A percentile compares a stretch with the other conserved stretches of the same genome.
These are phyloP conservation scores for Boletus speciosus DNA, from an alignment of 768 basidiomycete genomes.

Conservation along the genomic window DNA sequence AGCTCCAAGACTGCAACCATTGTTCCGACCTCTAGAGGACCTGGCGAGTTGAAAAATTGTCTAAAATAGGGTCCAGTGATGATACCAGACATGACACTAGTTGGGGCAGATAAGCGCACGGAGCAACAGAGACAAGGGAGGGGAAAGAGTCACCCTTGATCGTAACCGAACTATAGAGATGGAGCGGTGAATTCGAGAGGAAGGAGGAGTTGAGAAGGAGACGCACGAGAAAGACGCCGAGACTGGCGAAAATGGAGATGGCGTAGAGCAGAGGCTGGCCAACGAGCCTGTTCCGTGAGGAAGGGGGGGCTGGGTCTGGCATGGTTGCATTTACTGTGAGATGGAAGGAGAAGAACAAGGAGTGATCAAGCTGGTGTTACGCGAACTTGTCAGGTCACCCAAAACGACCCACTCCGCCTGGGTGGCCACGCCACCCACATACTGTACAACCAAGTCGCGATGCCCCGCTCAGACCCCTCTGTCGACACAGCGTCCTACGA, in stretches of 20 bases:
- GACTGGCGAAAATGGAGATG: slow-evolving; percentile 76
- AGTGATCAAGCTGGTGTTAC: not conserved
- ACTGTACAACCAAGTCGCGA: slow-evolving; percentile 33
- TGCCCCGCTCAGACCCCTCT: slow-evolving; percentile 62
- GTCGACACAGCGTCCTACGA: slow-evolving; percentile 59
- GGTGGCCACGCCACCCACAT: slow-evolving; percentile 18
- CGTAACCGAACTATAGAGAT: slow-evolving; percentile 68
- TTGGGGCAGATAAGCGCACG: slow-evolving; percentile 2
- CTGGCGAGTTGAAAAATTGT: slow-evolving; percentile 78
- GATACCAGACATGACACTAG: slow-evolving; percentile 85
- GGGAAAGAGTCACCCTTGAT: slow-evolving; percentile 61
- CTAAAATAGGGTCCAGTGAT: slow-evolving; percentile 85
- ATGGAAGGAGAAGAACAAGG: slow-evolving; percentile 11
- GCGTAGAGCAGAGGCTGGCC: slow-evolving; percentile 76
- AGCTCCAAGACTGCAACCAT: slow-evolving; percentile 96
- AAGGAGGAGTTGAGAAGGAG: not conserved
- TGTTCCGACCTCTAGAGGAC: slow-evolving; percentile 73
- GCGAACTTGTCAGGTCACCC: not conserved
- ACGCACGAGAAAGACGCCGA: slow-evolving; percentile 82
- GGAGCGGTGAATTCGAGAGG: not conserved
- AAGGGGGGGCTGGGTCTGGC: slow-evolving; percentile 33
- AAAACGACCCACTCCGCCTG: slow-evolving; percentile 1
- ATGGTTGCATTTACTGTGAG: slow-evolving; percentile 49
- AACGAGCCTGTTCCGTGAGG: slow-evolving; percentile 54
- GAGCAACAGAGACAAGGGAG: not conserved